Conservation (phyloP, 441 rosid species). For the Croton setiger region DNA sequence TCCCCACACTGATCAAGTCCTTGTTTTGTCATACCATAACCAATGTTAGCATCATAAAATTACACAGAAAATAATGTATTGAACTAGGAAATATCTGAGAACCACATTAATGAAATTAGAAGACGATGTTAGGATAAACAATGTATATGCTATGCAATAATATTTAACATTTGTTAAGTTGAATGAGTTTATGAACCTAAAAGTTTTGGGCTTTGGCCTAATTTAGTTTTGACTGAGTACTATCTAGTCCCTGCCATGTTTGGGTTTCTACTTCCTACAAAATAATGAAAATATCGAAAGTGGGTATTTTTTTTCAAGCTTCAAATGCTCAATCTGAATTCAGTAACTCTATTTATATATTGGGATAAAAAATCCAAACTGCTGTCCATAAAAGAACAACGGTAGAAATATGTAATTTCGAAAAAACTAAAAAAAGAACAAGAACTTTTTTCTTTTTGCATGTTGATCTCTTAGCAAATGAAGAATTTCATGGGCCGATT, state of each 20-base stretch:
- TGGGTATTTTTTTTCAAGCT: neutral
- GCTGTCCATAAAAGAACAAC: neutral
- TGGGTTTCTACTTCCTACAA: neutral
- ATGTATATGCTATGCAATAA: neutral
- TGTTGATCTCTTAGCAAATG: neutral
- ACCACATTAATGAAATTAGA: neutral
- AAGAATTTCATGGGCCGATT: neutral
- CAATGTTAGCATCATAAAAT: constrained; percentile 11
- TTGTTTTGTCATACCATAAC: constrained; percentile 25
- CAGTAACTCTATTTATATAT: neutral
- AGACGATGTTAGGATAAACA: neutral
- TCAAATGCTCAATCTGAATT: neutral
- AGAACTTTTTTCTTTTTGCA: neutral
- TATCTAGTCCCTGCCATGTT: neutral
- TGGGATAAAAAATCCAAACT: neutral
- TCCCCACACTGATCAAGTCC: constrained; percentile 77
- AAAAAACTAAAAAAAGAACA: neutral
- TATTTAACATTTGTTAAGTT: neutral
- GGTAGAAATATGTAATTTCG: neutral
- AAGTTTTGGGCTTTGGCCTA: neutral
- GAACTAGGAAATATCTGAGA: neutral
- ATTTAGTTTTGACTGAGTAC: neutral
- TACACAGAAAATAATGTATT: no score
- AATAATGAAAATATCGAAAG: neutral
- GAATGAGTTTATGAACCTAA: neutral